Evolutionary conservation across 495 filamentous ascomycete genomes (phyloP).

Genomic region (Aspergillus bertholletiae): DNA sequence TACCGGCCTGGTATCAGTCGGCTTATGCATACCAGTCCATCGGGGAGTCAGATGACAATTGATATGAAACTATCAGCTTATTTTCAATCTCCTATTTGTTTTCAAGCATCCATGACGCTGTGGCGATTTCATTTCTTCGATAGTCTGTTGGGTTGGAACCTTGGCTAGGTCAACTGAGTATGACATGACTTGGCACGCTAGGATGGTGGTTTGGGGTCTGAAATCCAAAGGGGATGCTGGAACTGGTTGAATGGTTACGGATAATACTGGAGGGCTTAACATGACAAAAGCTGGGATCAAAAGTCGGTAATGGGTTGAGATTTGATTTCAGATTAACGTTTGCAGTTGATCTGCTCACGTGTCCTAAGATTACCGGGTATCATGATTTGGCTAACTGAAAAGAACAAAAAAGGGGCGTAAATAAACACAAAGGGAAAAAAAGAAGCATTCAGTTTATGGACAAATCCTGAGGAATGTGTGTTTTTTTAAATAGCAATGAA

Average conservation of each 20-base stretch:
- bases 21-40: not conserved
- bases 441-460: too few relatives aligned
- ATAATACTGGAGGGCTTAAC: not conserved
- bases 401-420: not conserved
- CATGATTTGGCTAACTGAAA: not conserved
- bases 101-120: not conserved
- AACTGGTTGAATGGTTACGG: not conserved
- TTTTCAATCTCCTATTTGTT: not conserved
- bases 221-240: not conserved
- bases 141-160: not conserved
- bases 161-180: not conserved
- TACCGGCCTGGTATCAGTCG: not conserved
- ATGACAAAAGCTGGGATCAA: not conserved
- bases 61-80: not conserved
- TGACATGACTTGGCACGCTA: too few relatives aligned
- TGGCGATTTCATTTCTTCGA: not conserved
- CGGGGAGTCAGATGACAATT: not conserved
- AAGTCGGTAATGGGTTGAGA: not conserved
- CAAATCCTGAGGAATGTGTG: not conserved
- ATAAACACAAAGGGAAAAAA: not conserved
- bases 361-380: not conserved
- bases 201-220: not conserved
- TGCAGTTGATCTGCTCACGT: not conserved
- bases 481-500: not conserved
- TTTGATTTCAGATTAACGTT: not conserved